Evolutionary conservation across 164 flowering plant species (phyloP).

Genomic region (Amborella trichopoda): DNA sequence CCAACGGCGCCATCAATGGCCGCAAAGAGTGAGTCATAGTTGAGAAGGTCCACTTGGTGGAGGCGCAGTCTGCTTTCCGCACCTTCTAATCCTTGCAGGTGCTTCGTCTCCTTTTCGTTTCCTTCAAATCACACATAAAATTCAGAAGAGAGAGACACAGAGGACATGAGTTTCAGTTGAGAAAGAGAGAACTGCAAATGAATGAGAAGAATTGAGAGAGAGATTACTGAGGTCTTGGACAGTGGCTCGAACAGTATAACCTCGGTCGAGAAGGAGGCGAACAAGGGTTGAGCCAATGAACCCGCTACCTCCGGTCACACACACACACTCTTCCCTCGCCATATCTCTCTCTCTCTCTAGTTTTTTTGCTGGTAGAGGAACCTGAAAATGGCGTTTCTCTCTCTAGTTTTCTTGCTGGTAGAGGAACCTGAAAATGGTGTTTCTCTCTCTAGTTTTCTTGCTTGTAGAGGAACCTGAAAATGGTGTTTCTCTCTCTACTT

Average conservation of each 20-base stretch:
- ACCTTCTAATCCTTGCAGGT: conserved; percentile 52
- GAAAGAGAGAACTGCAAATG: neutral
- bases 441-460: too few relatives aligned
- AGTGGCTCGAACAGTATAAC: conserved; percentile 25
- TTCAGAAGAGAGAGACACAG: neutral
- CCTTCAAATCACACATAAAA: conserved; percentile 18
- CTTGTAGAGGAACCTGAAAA: too few relatives aligned
- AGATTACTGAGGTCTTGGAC: conserved; percentile 19
- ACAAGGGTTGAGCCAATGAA: conserved; percentile 26
- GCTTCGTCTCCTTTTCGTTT: conserved; percentile 75
- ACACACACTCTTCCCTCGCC: conserved; percentile 8
- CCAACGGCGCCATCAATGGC: conserved; percentile 62
- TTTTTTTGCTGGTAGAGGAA: too few relatives aligned
- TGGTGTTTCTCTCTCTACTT: too few relatives aligned
- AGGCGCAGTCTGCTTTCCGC: conserved; percentile 56
- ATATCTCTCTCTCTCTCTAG: neutral
- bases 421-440: too few relatives aligned
- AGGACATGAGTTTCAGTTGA: neutral
- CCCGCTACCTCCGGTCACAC: conserved; percentile 28
- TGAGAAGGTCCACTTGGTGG: conserved; percentile 68
- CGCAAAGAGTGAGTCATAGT: conserved; percentile 50
- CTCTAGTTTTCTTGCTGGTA: too few relatives aligned
- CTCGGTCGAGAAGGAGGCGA: conserved; percentile 18
- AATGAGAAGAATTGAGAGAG: neutral
- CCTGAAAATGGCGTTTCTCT: too few relatives aligned